Base-by-base conservation (phyloP, 1,284 basidiomycete genomes). In the Inonotus hispidus region DNA sequence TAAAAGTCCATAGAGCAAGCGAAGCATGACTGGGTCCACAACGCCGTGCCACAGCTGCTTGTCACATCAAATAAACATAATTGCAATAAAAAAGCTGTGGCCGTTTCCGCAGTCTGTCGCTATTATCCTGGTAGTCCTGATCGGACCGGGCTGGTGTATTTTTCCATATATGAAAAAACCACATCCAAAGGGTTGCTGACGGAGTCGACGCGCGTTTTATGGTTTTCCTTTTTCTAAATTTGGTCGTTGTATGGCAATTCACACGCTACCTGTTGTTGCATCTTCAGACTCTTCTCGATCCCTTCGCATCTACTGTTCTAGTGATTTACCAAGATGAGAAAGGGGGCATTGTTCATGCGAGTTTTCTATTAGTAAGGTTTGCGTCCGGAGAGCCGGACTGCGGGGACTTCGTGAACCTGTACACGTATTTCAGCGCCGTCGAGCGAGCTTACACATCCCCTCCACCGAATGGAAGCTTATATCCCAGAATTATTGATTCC, bases 151-250 rank as follows among this genome's bases (percentile, higher is more conserved):
- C 27, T 19, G 1, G 19, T 6, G 14, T n/a, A 16, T 25, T 35
- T 52, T 52, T 37, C 6, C 50, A 43, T 19, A 35, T 14, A 16
- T 14, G 29, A 35, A 50, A 25, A 13, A 13, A 32, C 25, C 25
- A 27, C 19, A 43, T 14, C 23, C 46, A 37, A 52, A 19, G 27
- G 16, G 32, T 52, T 27, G 25, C 27, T 27, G n/a, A 52, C 50
- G 50, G 50, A 52, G 32, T 14, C 32, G 50, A 52, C 50, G 50
- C 50, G 32, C 16, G 50, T 35, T 52, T 23, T 14, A 29, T 35
- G 50, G 35, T 52, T 52, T 52, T 52, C 27, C 50, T 52, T 35
- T 52, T 52, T 52, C 50, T 52, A 52, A 32, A 52, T 52, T 52
- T 52, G 50, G 50, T 16, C 32, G 32, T 32, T 52, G 19, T 13